A percentile compares a stretch with the other conserved stretches of the same genome.
phyloP scores from a whole-genome alignment of 176 grass and related monocot genomes.

The Rhynchospora breviuscula region DNA sequence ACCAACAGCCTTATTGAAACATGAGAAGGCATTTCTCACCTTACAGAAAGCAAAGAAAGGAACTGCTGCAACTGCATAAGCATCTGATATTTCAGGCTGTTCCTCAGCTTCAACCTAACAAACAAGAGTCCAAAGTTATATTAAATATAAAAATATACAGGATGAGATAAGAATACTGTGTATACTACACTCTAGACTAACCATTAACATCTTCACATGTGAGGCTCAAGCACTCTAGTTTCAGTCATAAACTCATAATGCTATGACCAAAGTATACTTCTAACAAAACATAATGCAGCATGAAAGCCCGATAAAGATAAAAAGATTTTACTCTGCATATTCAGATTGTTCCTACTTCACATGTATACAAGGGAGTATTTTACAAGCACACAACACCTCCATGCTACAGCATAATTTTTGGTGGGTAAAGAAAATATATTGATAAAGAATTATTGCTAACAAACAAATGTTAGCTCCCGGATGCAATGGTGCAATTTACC shows the following conservation, averaged over 20 bases:
- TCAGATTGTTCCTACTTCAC: neutral
- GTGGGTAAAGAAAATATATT: neutral
- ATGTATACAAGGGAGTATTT: neutral
- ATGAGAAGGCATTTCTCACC: constrained; percentile 29
- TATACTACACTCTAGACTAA: neutral
- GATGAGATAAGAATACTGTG: neutral
- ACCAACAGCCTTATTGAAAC: neutral
- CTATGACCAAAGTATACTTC: neutral
- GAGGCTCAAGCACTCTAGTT: neutral
- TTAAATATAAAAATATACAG: neutral
- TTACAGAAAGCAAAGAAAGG: constrained; percentile 95
- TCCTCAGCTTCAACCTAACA: constrained; percentile 93
- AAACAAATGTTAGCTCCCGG: neutral
- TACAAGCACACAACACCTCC: neutral
- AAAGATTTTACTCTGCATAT: neutral
- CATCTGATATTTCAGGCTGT: constrained; percentile 86
- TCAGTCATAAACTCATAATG: neutral
- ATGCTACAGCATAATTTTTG: neutral
- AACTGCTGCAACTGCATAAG: constrained; percentile 77
- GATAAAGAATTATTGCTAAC: neutral
- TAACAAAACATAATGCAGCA: neutral
- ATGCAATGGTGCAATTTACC: neutral
- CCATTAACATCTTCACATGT: neutral
- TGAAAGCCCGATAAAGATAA: neutral
- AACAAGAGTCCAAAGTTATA: neutral